A percentile compares a stretch with the other conserved stretches of the same genome.
Conservation (phyloP, 75 land plant genomes). For the Ceratopteris richardii region DNA sequence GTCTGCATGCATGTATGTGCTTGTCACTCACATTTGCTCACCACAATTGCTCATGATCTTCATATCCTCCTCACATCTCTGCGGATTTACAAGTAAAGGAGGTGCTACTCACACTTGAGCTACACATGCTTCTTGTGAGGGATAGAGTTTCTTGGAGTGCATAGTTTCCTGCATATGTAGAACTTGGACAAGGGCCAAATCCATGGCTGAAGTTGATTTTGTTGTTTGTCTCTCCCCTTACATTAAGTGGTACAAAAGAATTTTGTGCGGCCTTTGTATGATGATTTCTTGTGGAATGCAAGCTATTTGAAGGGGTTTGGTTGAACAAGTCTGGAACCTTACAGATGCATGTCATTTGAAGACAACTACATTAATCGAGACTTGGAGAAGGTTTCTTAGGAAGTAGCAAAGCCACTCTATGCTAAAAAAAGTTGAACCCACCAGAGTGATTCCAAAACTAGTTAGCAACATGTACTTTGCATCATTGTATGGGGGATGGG, state of each 20-base stretch:
- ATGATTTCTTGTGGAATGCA: slow-evolving; percentile 60
- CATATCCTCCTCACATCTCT: too few species aligned
- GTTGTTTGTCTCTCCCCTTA: slow-evolving; percentile 92
- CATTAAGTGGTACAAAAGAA: slow-evolving; percentile 98
- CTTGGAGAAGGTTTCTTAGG: slow-evolving; percentile 88
- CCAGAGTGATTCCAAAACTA: slow-evolving; percentile 83
- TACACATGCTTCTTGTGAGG: too few species aligned
- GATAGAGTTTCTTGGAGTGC: too few species aligned
- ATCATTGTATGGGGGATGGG: slow-evolving; percentile 44
- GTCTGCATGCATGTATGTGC: too few species aligned
- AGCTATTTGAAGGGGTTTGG: slow-evolving; percentile 64
- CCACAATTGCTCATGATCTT: too few species aligned
- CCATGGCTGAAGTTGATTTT: slow-evolving; percentile 67
- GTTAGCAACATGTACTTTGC: slow-evolving; percentile 99
- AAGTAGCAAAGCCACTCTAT: slow-evolving; percentile 74
- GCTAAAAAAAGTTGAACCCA: slow-evolving; percentile 78
- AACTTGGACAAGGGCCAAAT: too few species aligned
- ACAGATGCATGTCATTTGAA: slow-evolving; percentile 48
- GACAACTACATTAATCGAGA: slow-evolving; percentile 87
- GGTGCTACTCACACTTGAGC: too few species aligned
- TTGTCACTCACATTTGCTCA: too few species aligned
- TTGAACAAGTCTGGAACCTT: slow-evolving; percentile 61
- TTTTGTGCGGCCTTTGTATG: slow-evolving; percentile 53
- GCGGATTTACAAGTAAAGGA: too few species aligned
- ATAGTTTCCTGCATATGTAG: too few species aligned